Percentiles rank a stretch among this genome's conserved stretches.
phyloP scores from a whole-genome alignment of 1,139 yeast genomes.

The Fermentozyma sake region DNA sequence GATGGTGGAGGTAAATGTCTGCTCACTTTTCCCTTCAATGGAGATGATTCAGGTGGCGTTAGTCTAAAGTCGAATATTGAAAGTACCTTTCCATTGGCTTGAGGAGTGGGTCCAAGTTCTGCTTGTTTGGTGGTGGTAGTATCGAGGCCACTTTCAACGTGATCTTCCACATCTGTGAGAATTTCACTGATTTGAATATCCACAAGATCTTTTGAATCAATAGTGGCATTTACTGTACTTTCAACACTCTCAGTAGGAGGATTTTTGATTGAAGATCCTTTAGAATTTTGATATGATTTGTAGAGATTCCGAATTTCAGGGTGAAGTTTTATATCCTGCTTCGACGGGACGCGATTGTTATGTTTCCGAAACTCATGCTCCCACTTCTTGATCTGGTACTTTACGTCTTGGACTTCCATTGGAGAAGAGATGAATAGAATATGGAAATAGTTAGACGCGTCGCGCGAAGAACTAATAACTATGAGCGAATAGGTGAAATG shows the following conservation, averaged over 20 bases:
- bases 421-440: too few species aligned
- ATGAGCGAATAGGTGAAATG: too few species aligned
- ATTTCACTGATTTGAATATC: slow-evolving; percentile 3
- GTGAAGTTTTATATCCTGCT: slow-evolving; percentile 49
- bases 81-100: slow-evolving; percentile 62
- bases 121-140: slow-evolving; percentile 9
- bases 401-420: slow-evolving; percentile 17
- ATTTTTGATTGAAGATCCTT: slow-evolving; percentile 5
- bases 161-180: slow-evolving; percentile 8
- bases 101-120: slow-evolving; percentile 75
- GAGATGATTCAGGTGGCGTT: slow-evolving; percentile 47
- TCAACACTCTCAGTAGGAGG: too few species aligned
- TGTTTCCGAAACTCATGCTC: slow-evolving; percentile 44
- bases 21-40: slow-evolving; percentile 18
- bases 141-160: too few species aligned
- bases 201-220: slow-evolving; percentile 1
- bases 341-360: slow-evolving; percentile 48
- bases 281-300: slow-evolving; percentile 36
- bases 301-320: slow-evolving; percentile 40
- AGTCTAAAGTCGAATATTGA: slow-evolving; percentile 56
- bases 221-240: background rate
- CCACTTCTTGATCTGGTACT: slow-evolving; percentile 57
- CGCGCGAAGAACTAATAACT: too few species aligned
- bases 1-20: background rate
- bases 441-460: too few species aligned